Percentiles rank a stretch among this genome's conserved stretches.
Evolutionary conservation across 139 green algal genomes (phyloP).

Genomic region (Picochlorum sp.): DNA sequence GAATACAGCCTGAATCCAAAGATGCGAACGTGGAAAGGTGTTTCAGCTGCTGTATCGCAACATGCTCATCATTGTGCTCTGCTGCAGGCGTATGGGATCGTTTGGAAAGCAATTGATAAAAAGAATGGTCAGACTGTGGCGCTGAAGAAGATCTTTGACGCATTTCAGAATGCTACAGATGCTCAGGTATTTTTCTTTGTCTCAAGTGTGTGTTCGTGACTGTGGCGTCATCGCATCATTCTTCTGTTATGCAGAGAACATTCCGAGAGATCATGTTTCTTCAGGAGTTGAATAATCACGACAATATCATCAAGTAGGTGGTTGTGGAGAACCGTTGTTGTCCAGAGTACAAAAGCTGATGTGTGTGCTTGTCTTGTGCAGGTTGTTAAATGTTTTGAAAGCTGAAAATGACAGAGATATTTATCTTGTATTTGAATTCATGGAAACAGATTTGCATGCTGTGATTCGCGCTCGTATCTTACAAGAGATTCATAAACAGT

Average conservation of each 20-base stretch:
- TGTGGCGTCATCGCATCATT: neutral
- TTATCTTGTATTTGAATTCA: slow-evolving; percentile 97
- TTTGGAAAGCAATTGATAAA: slow-evolving; percentile 91
- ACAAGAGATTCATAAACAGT: slow-evolving; percentile 95
- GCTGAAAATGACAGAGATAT: slow-evolving; percentile 94
- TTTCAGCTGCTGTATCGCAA: too few species aligned
- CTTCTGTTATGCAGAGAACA: slow-evolving; percentile 63
- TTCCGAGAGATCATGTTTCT: slow-evolving; percentile 99
- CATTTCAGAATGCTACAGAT: slow-evolving; percentile 96
- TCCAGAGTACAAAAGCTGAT: neutral
- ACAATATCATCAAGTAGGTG: slow-evolving; percentile 84
- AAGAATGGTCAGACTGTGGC: slow-evolving; percentile 77
- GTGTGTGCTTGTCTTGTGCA: slow-evolving; percentile 28
- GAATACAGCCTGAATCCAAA: neutral
- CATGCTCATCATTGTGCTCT: neutral
- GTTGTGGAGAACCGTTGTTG: slow-evolving; percentile 3
- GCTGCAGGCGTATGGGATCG: slow-evolving; percentile 92
- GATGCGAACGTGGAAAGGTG: neutral
- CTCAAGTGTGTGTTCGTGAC: neutral
- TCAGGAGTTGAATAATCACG: slow-evolving; percentile 87
- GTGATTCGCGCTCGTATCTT: slow-evolving; percentile 93
- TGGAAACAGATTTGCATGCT: slow-evolving; percentile 93
- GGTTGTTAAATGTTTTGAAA: slow-evolving; percentile 89
- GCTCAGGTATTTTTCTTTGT: slow-evolving; percentile 63
- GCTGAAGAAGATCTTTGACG: slow-evolving; percentile 98